phyloP scores from a whole-genome alignment of 2,329 filamentous ascomycete species.

The Penicillium sp. region DNA sequence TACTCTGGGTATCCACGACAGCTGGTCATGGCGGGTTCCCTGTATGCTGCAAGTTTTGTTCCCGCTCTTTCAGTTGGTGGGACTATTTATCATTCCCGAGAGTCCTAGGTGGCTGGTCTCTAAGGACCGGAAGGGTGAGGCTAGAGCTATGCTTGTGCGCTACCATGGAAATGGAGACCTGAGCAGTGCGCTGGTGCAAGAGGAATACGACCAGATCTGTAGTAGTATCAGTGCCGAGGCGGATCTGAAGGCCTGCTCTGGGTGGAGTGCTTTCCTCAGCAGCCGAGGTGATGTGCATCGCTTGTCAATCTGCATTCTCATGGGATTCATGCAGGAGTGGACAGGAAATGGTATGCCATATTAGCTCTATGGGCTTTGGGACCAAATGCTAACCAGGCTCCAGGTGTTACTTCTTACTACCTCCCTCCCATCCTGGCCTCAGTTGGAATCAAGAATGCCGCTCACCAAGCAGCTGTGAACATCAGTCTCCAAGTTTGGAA shows the following conservation, averaged over 20 bases:
- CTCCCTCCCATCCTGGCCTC: conserved; percentile 37
- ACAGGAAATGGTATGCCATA: conserved; percentile 26
- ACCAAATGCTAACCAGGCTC: not conserved
- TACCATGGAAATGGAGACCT: conserved; percentile 57
- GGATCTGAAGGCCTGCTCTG: conserved; percentile 11
- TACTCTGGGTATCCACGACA: conserved; percentile 15
- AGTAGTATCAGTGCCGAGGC: conserved; percentile 20
- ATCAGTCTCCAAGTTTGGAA: conserved; percentile 24
- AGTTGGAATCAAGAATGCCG: conserved; percentile 29
- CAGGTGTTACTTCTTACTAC: conserved; percentile 35
- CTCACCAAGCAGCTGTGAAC: conserved; percentile 28
- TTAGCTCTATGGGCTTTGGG: too few relatives aligned
- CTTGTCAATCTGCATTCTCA: conserved; percentile 18
- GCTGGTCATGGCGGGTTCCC: conserved; percentile 58
- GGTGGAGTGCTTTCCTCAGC: conserved; percentile 20
- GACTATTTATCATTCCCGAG: conserved; percentile 59
- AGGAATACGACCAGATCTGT: conserved; percentile 27
- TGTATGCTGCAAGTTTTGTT: conserved; percentile 55
- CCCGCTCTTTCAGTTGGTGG: conserved; percentile 48
- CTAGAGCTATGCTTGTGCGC: conserved; percentile 56
- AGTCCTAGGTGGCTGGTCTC: conserved; percentile 64
- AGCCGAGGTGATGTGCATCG: conserved; percentile 20
- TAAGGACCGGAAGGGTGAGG: conserved; percentile 58
- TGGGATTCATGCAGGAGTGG: conserved; percentile 30
- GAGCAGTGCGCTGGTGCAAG: conserved; percentile 23